Evolutionary conservation across 1,284 basidiomycete genomes (phyloP).

Genomic region (Ceratorhiza oryzae-sativae): DNA sequence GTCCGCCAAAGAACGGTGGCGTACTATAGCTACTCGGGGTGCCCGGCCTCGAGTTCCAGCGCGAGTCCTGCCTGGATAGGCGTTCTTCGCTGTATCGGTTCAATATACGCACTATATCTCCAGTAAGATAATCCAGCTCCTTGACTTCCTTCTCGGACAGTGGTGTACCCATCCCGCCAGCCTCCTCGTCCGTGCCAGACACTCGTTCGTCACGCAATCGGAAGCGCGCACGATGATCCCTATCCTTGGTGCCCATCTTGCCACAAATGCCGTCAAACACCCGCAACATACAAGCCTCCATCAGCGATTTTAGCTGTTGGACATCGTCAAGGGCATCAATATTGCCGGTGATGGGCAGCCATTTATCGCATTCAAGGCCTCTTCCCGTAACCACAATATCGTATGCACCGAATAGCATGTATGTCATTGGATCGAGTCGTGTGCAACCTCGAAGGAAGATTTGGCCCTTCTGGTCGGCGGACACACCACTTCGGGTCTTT

Average conservation of each 20-base stretch:
- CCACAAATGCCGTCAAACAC: conserved; percentile 87
- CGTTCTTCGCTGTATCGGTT: conserved; percentile 70
- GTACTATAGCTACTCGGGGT: conserved; percentile 58
- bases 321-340: conserved; percentile 82
- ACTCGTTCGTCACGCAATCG: conserved; percentile 15
- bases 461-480: conserved; percentile 59
- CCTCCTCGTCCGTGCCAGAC: conserved; percentile 51
- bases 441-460: conserved; percentile 84
- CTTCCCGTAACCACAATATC: conserved; percentile 70
- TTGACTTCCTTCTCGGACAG: conserved; percentile 70
- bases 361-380: conserved; percentile 87
- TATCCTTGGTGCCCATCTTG: conserved; percentile 47
- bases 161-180: conserved; percentile 54
- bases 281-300: conserved; percentile 87
- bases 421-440: conserved; percentile 87
- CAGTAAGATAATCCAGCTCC: conserved; percentile 77
- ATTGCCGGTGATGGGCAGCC: conserved; percentile 87
- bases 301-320: conserved; percentile 79
- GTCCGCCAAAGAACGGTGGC: conserved; percentile 11
- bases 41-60: conserved; percentile 65
- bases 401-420: conserved; percentile 92
- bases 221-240: conserved; percentile 47
- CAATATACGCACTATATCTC: conserved; percentile 74
- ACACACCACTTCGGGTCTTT: conserved; percentile 79
- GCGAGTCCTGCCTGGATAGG: conserved; percentile 66